phyloP scores from a whole-genome alignment of 805 yeast genomes.

The Saccharomycopsis fodiens region DNA sequence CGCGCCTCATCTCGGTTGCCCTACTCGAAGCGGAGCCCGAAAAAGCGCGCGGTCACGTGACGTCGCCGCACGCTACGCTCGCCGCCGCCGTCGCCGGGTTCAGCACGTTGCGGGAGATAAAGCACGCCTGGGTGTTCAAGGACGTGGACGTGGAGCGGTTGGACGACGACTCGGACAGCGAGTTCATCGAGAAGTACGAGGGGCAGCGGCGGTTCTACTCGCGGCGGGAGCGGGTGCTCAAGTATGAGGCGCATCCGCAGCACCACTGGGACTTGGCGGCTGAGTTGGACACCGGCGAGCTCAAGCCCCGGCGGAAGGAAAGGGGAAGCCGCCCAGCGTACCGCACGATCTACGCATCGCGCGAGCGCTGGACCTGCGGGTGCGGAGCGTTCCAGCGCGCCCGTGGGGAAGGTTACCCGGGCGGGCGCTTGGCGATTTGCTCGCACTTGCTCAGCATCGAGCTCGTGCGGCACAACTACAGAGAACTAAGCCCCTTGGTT shows the following conservation, averaged over 20 bases:
- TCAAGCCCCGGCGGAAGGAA: neutral
- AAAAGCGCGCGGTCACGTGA: neutral
- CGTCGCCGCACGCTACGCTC: neutral
- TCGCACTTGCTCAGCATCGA: neutral
- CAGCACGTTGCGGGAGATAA: neutral
- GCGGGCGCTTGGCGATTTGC: neutral
- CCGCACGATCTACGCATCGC: neutral
- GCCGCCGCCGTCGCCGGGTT: neutral
- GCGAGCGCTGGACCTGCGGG: neutral
- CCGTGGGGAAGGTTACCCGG: neutral
- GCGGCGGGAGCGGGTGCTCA: slow-evolving; percentile 11
- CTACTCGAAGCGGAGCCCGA: neutral
- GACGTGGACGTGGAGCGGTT: slow-evolving; percentile 1
- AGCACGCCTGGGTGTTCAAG: neutral
- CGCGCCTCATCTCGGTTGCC: slow-evolving; percentile 1
- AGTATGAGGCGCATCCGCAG: neutral
- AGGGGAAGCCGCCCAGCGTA: neutral
- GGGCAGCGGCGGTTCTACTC: slow-evolving; percentile 10
- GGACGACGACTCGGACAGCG: slow-evolving; percentile 18
- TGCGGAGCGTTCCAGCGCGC: neutral
- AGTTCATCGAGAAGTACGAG: slow-evolving; percentile 10
- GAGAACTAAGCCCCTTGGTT: neutral
- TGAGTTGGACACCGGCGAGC: neutral
- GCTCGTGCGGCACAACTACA: neutral
- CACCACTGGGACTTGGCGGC: slow-evolving; percentile 2